Evolutionary conservation across 345 rosid genomes (phyloP).

Genomic region (Brassica nigra): DNA sequence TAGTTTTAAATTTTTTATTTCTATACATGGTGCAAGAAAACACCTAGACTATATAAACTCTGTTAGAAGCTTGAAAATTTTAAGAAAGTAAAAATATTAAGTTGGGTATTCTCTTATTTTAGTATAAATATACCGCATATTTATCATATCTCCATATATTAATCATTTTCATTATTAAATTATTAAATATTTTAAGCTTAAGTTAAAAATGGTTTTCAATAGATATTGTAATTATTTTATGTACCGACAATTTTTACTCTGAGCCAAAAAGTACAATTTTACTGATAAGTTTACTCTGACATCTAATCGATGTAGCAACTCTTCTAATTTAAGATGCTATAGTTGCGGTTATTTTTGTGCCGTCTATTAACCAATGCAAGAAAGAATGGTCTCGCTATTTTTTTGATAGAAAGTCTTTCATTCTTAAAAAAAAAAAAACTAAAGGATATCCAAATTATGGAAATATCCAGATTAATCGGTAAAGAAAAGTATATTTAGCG

Average conservation of each 20-base stretch:
- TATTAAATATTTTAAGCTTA: neutral
- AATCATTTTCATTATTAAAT: neutral
- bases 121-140: neutral
- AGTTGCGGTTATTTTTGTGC: neutral
- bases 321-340: neutral
- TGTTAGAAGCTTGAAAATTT: neutral
- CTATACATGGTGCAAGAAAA: too few species aligned
- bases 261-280: neutral
- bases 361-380: neutral
- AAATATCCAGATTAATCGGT: too few species aligned
- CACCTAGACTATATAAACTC: neutral
- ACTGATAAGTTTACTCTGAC: neutral
- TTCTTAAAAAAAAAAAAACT: too few species aligned
- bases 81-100: neutral
- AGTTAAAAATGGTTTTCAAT: too few species aligned
- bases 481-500: too few species aligned
- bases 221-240: too few species aligned
- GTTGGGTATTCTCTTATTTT: neutral
- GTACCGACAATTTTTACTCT: neutral
- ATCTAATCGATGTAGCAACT: neutral
- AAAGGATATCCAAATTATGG: too few species aligned
- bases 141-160: neutral
- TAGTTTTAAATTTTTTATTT: too few species aligned
- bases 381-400: neutral
- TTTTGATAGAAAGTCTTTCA: too few species aligned